phyloP scores from a whole-genome alignment of 352 stramenopile genomes.

The Pilasporangium apinafurcum region DNA sequence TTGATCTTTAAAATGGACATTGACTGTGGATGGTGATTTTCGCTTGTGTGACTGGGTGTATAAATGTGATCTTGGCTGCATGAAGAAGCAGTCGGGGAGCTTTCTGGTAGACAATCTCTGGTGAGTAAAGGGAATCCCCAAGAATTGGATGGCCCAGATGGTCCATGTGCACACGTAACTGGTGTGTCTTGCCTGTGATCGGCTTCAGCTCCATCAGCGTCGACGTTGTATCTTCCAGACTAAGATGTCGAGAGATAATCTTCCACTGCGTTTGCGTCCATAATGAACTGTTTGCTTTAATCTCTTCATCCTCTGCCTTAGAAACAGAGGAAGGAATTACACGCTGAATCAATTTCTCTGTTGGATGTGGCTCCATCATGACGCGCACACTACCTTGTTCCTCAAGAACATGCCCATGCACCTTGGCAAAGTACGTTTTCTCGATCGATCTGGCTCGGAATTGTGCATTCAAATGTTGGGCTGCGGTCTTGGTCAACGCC shows the following conservation, averaged over 20 bases:
- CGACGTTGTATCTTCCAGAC: conserved; percentile 2
- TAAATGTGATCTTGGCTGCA: conserved; percentile 27
- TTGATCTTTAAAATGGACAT: conserved; percentile 18
- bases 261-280: conserved; percentile 17
- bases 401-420: conserved; percentile 29
- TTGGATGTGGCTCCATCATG: conserved; percentile 45
- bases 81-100: conserved; percentile 46
- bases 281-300: not conserved
- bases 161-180: conserved; percentile 93
- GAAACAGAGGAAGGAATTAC: conserved; percentile 13
- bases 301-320: conserved; percentile 2
- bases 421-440: conserved; percentile 56
- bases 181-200: conserved; percentile 88
- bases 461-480: conserved; percentile 57
- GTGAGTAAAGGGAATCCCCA: conserved; percentile 86
- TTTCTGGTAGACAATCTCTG: conserved; percentile 25
- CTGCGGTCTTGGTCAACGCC: conserved; percentile 46
- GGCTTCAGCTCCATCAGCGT: conserved; percentile 64
- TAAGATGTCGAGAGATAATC: no score
- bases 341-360: conserved; percentile 36
- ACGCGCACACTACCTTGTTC: conserved; percentile 23
- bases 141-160: conserved; percentile 90
- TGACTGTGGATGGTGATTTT: conserved; percentile 24
- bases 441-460: conserved; percentile 50
- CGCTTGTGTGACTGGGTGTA: conserved; percentile 33